Conservation (phyloP, 306 rosid species). For the Castanospermum australe region DNA sequence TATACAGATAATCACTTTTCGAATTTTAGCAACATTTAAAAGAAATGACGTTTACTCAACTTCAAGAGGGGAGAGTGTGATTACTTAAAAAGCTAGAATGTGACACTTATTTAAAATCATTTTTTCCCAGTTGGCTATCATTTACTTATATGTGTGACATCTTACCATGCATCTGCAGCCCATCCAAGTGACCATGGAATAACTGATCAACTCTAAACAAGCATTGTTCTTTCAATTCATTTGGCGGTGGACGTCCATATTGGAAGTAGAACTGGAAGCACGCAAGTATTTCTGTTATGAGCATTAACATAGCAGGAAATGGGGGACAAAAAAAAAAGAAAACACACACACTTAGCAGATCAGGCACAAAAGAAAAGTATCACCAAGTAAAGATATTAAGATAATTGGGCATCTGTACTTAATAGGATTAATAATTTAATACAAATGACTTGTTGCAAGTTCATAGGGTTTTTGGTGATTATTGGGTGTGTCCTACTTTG, state of each 20-base stretch:
- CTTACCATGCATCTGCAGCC: conserved; percentile 89
- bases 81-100: conserved; percentile 19
- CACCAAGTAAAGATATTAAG: conserved; percentile 12
- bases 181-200: conserved; percentile 72
- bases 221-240: conserved; percentile 71
- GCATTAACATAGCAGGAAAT: conserved; percentile 21
- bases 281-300: conserved; percentile 19
- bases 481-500: neutral
- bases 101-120: conserved; percentile 2
- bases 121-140: conserved; percentile 23
- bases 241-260: conserved; percentile 82
- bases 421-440: neutral
- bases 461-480: neutral
- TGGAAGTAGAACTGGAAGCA: conserved; percentile 86
- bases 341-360: neutral
- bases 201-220: conserved; percentile 54
- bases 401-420: neutral
- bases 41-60: conserved; percentile 3
- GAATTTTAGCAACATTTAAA: conserved; percentile 6
- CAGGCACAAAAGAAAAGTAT: conserved; percentile 13
- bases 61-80: neutral
- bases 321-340: neutral
- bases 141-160: conserved; percentile 28
- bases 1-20: neutral
- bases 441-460: neutral